Conservation (phyloP, 345 rosid genomes). For the Luvunga scandens region DNA sequence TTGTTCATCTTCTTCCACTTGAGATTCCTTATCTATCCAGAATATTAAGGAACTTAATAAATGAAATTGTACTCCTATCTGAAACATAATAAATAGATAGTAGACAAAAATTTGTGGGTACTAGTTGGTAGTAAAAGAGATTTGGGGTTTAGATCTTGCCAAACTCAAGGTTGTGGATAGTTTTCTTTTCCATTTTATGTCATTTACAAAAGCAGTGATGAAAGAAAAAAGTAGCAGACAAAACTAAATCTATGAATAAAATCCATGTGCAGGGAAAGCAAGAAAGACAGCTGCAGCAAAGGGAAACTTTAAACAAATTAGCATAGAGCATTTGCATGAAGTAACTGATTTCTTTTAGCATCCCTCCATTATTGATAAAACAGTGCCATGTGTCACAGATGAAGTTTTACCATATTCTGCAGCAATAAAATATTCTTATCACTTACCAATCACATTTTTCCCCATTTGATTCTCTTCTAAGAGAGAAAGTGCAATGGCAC, state of each 20-base stretch:
- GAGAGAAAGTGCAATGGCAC: constrained; percentile 82
- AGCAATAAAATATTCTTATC: constrained; percentile 1
- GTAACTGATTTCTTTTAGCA: neutral
- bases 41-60: constrained; percentile 24
- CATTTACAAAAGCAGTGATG: neutral
- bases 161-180: neutral
- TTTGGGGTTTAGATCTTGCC: neutral
- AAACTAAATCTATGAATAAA: neutral
- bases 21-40: constrained; percentile 48
- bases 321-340: neutral
- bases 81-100: neutral
- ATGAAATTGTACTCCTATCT: constrained; percentile 3
- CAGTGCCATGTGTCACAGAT: neutral
- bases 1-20: constrained; percentile 81
- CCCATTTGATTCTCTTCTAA: constrained; percentile 58
- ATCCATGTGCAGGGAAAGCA: neutral
- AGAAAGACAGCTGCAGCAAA: neutral
- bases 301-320: neutral
- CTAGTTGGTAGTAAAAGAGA: neutral
- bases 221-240: neutral
- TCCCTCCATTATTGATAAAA: neutral
- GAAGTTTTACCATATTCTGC: neutral
- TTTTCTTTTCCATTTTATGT: neutral
- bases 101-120: neutral
- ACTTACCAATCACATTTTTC: constrained; percentile 48